Conservation (phyloP, 345 rosid species). For the Populus deltoides region DNA sequence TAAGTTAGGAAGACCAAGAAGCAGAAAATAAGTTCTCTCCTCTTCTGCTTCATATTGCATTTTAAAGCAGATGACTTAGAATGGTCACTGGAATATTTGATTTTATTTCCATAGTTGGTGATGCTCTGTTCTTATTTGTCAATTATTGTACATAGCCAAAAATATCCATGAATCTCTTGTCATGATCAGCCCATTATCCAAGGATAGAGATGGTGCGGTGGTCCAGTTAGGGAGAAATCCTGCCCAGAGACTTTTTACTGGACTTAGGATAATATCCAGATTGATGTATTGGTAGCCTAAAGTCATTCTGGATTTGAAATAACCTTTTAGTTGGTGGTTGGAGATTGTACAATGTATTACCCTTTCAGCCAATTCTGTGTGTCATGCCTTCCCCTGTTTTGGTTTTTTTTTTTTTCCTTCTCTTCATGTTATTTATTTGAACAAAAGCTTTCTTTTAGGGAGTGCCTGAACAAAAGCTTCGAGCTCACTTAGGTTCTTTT, state of each 20-base stretch:
- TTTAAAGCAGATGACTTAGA: too few relatives aligned
- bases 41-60: too few relatives aligned
- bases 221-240: not conserved
- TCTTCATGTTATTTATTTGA: not conserved
- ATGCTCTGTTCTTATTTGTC: too few relatives aligned
- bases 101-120: too few relatives aligned
- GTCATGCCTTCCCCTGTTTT: too few relatives aligned
- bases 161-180: too few relatives aligned
- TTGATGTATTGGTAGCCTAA: not conserved
- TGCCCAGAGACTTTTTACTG: not conserved
- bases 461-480: conserved; percentile 93
- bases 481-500: conserved; percentile 89
- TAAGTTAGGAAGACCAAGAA: not conserved
- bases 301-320: not conserved
- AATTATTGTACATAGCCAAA: too few relatives aligned
- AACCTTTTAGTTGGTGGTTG: not conserved
- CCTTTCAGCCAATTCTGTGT: not conserved
- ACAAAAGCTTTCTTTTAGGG: conserved; percentile 50
- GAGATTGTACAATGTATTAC: not conserved
- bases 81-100: too few relatives aligned
- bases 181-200: not conserved
- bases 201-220: not conserved
- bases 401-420: not conserved
- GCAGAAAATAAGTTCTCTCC: too few relatives aligned
- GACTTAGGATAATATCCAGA: not conserved